These are phyloP conservation scores for Aspergillus neoniger DNA, from an alignment of 2,329 filamentous ascomycete genomes.

Conservation along the genomic window DNA sequence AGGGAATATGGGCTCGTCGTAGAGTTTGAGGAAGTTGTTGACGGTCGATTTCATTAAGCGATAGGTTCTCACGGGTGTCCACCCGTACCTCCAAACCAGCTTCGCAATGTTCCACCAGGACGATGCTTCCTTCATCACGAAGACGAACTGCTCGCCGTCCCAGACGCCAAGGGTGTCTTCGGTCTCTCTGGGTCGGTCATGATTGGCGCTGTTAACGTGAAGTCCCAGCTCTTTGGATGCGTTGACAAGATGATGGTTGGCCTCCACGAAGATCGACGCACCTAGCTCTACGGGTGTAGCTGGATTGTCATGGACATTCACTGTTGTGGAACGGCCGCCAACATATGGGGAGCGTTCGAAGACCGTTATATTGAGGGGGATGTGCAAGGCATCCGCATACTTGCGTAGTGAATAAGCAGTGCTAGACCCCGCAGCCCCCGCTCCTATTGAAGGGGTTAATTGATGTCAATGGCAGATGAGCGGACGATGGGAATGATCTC, in stretches of 20 bases:
- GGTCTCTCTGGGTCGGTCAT: constrained; percentile 50
- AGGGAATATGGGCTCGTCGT: constrained; percentile 79
- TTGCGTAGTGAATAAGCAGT: constrained; percentile 78
- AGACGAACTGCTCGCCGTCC: constrained; percentile 77
- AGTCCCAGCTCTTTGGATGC: constrained; percentile 74
- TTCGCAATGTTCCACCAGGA: constrained; percentile 80
- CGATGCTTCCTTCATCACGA: constrained; percentile 61
- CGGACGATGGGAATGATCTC: constrained; percentile 7
- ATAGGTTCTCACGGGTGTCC: constrained; percentile 72
- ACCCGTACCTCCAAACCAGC: constrained; percentile 82
- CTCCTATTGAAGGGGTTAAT: constrained; percentile 59
- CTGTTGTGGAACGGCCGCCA: constrained; percentile 84
- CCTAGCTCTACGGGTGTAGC: constrained; percentile 77
- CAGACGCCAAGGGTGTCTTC: constrained; percentile 71
- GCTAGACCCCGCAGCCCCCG: constrained; percentile 84
- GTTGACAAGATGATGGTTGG: constrained; percentile 79
- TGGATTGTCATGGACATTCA: constrained; percentile 71
- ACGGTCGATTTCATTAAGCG: constrained; percentile 71
- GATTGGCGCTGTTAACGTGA: constrained; percentile 50
- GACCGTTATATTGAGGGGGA: constrained; percentile 76
- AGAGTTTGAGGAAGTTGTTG: constrained; percentile 74
- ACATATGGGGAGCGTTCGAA: constrained; percentile 78
- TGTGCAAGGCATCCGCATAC: constrained; percentile 63
- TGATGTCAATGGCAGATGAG: not conserved
- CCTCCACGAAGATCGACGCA: constrained; percentile 84